These are phyloP conservation scores for Fusarium circinatum DNA, from an alignment of 2,329 filamentous ascomycete genomes.

Conservation along the genomic window DNA sequence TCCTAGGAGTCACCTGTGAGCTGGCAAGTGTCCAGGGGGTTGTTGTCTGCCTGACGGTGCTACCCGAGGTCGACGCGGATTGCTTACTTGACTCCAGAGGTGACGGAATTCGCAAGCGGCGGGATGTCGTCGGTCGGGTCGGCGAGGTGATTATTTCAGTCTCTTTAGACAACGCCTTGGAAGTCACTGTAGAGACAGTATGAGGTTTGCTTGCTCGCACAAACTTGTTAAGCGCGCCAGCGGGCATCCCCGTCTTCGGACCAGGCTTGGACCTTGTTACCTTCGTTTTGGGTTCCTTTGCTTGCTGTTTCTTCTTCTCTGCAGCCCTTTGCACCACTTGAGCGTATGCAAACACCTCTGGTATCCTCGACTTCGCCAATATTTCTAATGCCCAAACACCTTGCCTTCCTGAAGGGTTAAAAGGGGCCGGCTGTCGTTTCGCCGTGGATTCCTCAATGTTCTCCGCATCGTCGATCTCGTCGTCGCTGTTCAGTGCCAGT, in stretches of 20 bases:
- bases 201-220: conserved; percentile 53
- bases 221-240: conserved; percentile 54
- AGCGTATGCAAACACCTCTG: conserved; percentile 43
- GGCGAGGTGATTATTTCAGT: background rate
- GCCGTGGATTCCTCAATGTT: conserved; percentile 23
- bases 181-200: background rate
- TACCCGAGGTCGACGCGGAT: conserved; percentile 40
- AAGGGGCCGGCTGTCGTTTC: conserved; percentile 47
- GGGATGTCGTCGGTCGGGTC: conserved; percentile 11
- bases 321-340: conserved; percentile 35
- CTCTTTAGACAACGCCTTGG: background rate
- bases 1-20: conserved; percentile 58
- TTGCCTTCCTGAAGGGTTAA: conserved; percentile 71
- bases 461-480: conserved; percentile 64
- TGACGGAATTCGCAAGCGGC: conserved; percentile 40
- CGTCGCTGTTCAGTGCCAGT: conserved; percentile 72
- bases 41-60: conserved; percentile 31
- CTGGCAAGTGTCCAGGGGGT: conserved; percentile 53
- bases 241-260: conserved; percentile 32
- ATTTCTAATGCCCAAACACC: conserved; percentile 53
- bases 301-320: conserved; percentile 21
- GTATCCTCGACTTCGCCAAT: conserved; percentile 43
- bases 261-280: conserved; percentile 29
- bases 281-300: conserved; percentile 23
- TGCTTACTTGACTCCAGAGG: conserved; percentile 52